These are phyloP conservation scores for Dothistroma septosporum DNA, from an alignment of 2,329 filamentous ascomycete species.

Conservation along the genomic window DNA sequence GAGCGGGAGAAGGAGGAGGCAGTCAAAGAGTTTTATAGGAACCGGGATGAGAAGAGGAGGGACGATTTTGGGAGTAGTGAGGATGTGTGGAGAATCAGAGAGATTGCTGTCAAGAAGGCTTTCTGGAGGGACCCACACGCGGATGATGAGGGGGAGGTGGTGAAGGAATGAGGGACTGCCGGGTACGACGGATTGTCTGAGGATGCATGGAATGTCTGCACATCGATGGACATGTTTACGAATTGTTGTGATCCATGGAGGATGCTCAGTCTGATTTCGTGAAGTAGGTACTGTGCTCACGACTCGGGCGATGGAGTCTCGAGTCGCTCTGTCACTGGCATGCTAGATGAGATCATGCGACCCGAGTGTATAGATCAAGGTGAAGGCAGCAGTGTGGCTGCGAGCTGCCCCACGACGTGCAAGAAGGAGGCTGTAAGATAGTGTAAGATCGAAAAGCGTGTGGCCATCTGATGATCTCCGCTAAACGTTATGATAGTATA, in stretches of 20 bases:
- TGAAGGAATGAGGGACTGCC: conserved; percentile 4
- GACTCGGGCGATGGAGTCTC: background rate
- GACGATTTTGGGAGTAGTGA: conserved; percentile 73
- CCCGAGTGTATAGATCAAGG: background rate
- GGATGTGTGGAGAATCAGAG: conserved; percentile 80
- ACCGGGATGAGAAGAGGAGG: conserved; percentile 57
- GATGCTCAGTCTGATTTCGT: background rate
- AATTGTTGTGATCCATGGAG: background rate
- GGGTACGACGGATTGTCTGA: background rate
- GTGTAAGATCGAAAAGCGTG: conserved; percentile 2
- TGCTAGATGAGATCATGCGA: background rate
- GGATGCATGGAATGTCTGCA: background rate
- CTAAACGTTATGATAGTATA: background rate
- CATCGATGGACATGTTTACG: background rate
- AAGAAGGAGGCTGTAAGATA: background rate
- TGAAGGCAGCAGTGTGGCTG: too few species aligned
- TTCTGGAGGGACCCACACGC: conserved; percentile 38
- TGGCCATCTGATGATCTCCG: background rate
- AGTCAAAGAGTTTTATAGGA: conserved; percentile 64
- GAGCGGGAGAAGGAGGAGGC: conserved; percentile 56
- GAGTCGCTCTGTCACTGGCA: background rate
- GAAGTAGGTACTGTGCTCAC: background rate
- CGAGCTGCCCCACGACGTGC: background rate
- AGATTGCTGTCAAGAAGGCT: conserved; percentile 54
- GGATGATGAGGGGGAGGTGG: conserved; percentile 16